phyloP scores from a whole-genome alignment of 495 filamentous ascomycete species.

The Talaromyces ruber region DNA sequence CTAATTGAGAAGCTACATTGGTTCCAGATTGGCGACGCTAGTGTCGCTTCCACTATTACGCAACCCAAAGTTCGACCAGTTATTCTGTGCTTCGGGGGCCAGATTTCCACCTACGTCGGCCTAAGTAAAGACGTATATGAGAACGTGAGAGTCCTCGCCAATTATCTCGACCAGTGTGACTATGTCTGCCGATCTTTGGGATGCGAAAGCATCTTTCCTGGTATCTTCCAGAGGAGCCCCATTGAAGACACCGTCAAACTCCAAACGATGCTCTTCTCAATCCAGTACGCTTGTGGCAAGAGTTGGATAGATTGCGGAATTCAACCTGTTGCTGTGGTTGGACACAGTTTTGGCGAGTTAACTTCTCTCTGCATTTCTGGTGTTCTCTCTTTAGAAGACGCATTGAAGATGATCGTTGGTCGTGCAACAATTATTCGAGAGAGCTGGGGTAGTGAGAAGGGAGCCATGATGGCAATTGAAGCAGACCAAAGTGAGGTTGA shows the following conservation, averaged over 20 bases:
- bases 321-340: conserved; percentile 23
- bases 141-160: conserved; percentile 20
- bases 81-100: conserved; percentile 47
- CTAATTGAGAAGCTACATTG: conserved; percentile 7
- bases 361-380: conserved; percentile 22
- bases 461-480: conserved; percentile 34
- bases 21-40: background rate
- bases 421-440: conserved; percentile 28
- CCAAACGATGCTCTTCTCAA: conserved; percentile 28
- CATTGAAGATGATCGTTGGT: conserved; percentile 24
- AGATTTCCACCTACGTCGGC: conserved; percentile 35
- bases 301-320: conserved; percentile 30
- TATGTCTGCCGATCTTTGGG: conserved; percentile 15
- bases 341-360: conserved; percentile 34
- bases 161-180: conserved; percentile 32
- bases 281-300: conserved; percentile 30
- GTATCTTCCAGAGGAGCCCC: conserved; percentile 33
- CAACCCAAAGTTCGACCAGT: conserved; percentile 19
- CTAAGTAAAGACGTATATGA: conserved; percentile 30
- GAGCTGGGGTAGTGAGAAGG: conserved; percentile 29
- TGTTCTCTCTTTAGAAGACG: conserved; percentile 17
- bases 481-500: conserved; percentile 4
- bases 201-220: conserved; percentile 31
- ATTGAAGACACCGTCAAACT: conserved; percentile 30
- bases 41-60: background rate